Conservation (phyloP, 495 filamentous ascomycete species). For the Talaromyces trachyspermus region DNA sequence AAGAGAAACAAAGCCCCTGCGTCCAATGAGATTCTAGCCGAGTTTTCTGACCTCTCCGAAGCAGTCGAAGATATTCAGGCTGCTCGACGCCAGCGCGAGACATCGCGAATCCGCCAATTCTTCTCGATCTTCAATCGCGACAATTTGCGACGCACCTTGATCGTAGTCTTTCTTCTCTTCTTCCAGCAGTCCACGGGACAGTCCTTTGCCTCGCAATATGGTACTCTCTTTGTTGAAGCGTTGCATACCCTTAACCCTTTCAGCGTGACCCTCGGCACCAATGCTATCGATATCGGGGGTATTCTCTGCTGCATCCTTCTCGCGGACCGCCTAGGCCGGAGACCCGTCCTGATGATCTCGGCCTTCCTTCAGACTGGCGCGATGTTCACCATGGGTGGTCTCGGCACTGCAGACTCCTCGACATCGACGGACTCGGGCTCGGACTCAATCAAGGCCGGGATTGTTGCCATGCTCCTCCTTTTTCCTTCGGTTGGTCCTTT, state of each 20-base stretch:
- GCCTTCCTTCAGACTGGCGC: constrained; percentile 11
- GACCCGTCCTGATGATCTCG: constrained; percentile 7
- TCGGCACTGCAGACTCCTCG: constrained; percentile 12
- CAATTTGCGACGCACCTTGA: constrained; percentile 24
- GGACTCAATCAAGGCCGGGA: constrained; percentile 12
- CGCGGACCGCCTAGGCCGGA: constrained; percentile 1
- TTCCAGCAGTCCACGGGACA: constrained; percentile 29
- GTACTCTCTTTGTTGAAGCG: constrained; percentile 26
- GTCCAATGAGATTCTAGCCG: not conserved
- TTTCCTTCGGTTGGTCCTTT: constrained; percentile 17
- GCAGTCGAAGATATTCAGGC: constrained; percentile 1
- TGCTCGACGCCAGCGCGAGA: not conserved
- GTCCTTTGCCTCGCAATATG: constrained; percentile 23
- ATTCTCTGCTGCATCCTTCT: not conserved
- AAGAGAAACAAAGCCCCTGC: not conserved
- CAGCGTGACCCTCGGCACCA: constrained; percentile 9
- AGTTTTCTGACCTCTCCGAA: constrained; percentile 9
- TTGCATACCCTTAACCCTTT: constrained; percentile 26
- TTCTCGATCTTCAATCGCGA: constrained; percentile 18
- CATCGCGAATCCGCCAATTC: constrained; percentile 13
- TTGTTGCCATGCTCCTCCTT: constrained; percentile 16
- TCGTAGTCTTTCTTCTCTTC: constrained; percentile 21
- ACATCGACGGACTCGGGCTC: constrained; percentile 1
- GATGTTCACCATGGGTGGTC: constrained; percentile 18
- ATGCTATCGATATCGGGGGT: constrained; percentile 1